These are phyloP conservation scores for Termitomyces sp. DNA, from an alignment of 768 basidiomycete species.

Conservation along the genomic window DNA sequence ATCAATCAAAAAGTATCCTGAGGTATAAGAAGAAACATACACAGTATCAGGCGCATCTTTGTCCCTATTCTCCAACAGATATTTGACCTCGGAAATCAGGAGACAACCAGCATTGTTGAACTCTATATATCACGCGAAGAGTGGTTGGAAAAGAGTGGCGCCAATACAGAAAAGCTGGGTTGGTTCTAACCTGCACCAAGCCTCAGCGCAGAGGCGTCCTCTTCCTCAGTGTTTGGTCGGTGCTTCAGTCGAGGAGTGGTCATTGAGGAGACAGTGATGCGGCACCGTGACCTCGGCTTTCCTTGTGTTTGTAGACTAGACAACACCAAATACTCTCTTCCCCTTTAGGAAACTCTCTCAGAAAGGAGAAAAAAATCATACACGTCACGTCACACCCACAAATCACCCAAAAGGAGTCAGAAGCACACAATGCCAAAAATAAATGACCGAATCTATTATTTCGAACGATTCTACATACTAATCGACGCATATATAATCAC, in stretches of 20 bases:
- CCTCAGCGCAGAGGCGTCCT: slow-evolving; percentile 83
- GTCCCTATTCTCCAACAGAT: slow-evolving; percentile 82
- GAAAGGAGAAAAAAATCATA: too few species aligned
- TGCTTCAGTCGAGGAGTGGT: slow-evolving; percentile 64
- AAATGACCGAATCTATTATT: slow-evolving; percentile 5
- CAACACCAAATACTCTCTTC: not conserved
- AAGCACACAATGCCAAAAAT: not conserved
- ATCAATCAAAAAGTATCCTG: not conserved
- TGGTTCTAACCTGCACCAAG: slow-evolving; percentile 62
- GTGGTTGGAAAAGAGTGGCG: not conserved
- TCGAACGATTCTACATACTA: not conserved
- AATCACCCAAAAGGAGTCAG: too few species aligned
- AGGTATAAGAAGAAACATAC: slow-evolving; percentile 38
- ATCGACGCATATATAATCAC: too few species aligned
- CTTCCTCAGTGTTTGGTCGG: slow-evolving; percentile 67
- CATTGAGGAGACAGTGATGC: slow-evolving; percentile 29
- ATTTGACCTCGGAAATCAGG: slow-evolving; percentile 90
- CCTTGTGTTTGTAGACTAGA: not conserved
- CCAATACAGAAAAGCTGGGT: not conserved
- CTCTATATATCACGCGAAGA: slow-evolving; percentile 42
- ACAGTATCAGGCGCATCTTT: slow-evolving; percentile 86
- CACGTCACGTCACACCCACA: too few species aligned
- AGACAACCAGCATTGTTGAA: slow-evolving; percentile 92
- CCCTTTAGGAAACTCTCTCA: too few species aligned
- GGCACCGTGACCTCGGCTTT: not conserved